These are phyloP conservation scores for Heliocybe sulcata DNA, from an alignment of 1,284 basidiomycete genomes.

Conservation along the genomic window DNA sequence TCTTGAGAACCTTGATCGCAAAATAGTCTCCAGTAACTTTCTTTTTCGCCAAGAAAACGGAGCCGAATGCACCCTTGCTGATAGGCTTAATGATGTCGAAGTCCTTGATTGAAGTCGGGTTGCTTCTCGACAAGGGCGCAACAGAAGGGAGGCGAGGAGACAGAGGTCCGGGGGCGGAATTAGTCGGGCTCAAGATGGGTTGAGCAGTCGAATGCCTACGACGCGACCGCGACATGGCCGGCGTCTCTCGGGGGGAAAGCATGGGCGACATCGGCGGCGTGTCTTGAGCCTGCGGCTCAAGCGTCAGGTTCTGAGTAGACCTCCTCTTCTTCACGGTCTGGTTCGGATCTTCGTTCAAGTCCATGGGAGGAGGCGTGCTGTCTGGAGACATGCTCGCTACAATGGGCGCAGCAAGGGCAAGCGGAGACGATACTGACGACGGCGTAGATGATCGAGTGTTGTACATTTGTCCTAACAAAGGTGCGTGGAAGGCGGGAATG, in stretches of 20 bases:
- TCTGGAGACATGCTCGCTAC: conserved; percentile 57
- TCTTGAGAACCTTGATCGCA: conserved; percentile 98
- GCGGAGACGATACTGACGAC: conserved; percentile 76
- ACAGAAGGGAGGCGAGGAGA: conserved; percentile 86
- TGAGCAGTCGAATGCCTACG: conserved; percentile 71
- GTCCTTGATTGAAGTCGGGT: conserved; percentile 93
- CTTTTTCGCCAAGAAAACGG: conserved; percentile 98
- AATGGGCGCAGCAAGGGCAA: conserved; percentile 75
- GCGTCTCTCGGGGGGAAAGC: conserved; percentile 49
- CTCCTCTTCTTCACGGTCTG: conserved; percentile 45
- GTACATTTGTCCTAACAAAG: conserved; percentile 31
- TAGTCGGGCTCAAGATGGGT: conserved; percentile 50
- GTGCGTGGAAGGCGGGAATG: conserved; percentile 15
- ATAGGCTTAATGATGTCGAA: conserved; percentile 99
- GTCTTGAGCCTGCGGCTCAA: conserved; percentile 54
- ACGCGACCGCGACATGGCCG: conserved; percentile 45
- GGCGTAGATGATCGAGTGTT: conserved; percentile 80
- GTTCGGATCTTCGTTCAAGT: conserved; percentile 43
- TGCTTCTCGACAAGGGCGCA: conserved; percentile 71
- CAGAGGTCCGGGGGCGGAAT: conserved; percentile 44
- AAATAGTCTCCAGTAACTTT: conserved; percentile 97
- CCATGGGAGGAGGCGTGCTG: conserved; percentile 52
- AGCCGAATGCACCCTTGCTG: conserved; percentile 97
- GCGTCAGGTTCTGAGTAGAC: conserved; percentile 48
- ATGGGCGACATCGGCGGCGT: conserved; percentile 74